Base-by-base conservation (phyloP, 2,329 filamentous ascomycete genomes). In the Dactylellina parvicollis region DNA sequence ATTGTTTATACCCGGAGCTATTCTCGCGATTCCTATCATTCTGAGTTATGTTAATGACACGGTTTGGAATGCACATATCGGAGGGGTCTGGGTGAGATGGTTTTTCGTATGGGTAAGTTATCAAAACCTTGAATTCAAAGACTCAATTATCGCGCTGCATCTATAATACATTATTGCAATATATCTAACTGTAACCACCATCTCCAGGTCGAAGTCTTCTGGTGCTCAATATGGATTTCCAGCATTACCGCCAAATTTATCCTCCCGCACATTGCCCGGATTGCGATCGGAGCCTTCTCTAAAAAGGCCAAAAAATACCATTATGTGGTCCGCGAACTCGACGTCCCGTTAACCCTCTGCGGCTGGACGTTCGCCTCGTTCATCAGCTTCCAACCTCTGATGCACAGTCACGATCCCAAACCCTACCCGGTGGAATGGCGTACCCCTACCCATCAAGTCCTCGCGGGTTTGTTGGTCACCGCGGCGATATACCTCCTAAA, bases 401-500 rank as follows among this genome's bases (percentile, higher is more conserved):
- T 54, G 57, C 56, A 16, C 66, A 55, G 16, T n/a, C 26, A 52
- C 30, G 32, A 52, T 1, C 18, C 28, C n/a, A 14, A 22, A 34
- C 18, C 18, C 3, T 50, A 42, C 18, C 10, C 9, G 3, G 57
- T 62, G 2, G 18, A 59, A 2, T 59, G 55, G 55, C 55, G 55
- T 26, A 34, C 38, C 12, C 55, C 55, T 10, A 20, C 18, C 16
- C 57, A 62, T n/a, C 44, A 62, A 52, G 83, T 94, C 14, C 82
- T 93, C 3, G 86, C 86, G 18, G 88, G 90, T 1, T 81, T 86
- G 24, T 86, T 92, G 47, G 86, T 90, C 42, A 89, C 88, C 8
- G 86, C 89, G 0, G 84, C 89, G 46, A 85, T 94, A n/a, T 88
- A 91, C 71, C 85, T 94, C 14, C 87, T 82, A 12, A 91, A 94